phyloP scores from a whole-genome alignment of 1,284 basidiomycete species.

The Leccinum fallax region DNA sequence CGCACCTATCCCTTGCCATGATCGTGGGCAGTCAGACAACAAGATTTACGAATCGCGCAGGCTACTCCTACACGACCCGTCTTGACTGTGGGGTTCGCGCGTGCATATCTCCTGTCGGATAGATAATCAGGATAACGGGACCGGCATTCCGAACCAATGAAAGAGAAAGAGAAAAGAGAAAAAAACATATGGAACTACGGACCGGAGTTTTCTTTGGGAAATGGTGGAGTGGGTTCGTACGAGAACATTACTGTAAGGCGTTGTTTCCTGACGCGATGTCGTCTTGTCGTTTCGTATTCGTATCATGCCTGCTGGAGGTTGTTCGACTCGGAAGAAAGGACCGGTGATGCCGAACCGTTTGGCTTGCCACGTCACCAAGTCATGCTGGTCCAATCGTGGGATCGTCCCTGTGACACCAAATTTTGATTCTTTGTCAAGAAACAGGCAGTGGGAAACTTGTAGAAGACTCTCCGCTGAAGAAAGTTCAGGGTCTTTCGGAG shows the following conservation, averaged over 20 bases:
- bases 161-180: background rate
- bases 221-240: background rate
- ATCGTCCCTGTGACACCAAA: background rate
- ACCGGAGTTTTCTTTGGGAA: slow-evolving; percentile 1
- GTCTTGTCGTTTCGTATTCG: background rate
- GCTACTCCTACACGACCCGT: background rate
- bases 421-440: background rate
- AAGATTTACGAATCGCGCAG: background rate
- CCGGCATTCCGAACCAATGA: slow-evolving; percentile 13
- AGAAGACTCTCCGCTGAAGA: background rate
- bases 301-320: background rate
- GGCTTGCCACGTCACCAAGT: slow-evolving; percentile 23
- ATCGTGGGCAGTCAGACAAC: background rate
- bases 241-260: background rate
- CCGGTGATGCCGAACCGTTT: slow-evolving; percentile 1
- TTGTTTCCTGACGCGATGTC: slow-evolving; percentile 1
- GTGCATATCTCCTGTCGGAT: background rate
- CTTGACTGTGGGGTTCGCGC: slow-evolving; percentile 14
- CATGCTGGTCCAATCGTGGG: background rate
- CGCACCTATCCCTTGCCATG: slow-evolving; percentile 3
- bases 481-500: background rate
- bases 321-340: slow-evolving; percentile 1
- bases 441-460: slow-evolving; percentile 9
- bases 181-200: slow-evolving; percentile 3
- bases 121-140: slow-evolving; percentile 5